A percentile compares a stretch with the other conserved stretches of the same genome.
phyloP scores from a whole-genome alignment of 2,329 filamentous ascomycete genomes.

The Aspergillus proliferans region DNA sequence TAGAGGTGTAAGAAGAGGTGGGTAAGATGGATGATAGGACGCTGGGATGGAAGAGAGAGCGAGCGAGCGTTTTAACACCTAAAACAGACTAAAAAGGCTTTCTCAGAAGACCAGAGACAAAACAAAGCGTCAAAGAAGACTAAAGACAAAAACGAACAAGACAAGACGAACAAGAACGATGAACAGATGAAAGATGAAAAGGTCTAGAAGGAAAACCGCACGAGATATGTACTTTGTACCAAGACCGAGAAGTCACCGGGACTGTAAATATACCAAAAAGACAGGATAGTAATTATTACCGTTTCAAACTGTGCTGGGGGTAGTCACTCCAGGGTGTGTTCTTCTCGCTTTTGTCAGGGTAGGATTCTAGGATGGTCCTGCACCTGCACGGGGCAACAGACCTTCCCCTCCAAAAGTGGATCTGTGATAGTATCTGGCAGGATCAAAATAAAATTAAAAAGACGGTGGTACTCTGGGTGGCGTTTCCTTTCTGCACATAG shows the following conservation, averaged over 20 bases:
- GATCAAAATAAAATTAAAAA: conserved; percentile 1
- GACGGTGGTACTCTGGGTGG: conserved; percentile 5
- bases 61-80: conserved; percentile 7
- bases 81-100: conserved; percentile 12
- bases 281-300: background rate
- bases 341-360: conserved; percentile 17
- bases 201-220: conserved; percentile 7
- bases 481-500: conserved; percentile 2
- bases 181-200: background rate
- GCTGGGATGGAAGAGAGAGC: background rate
- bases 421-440: conserved; percentile 15
- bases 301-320: conserved; percentile 2
- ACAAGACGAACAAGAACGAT: conserved; percentile 1
- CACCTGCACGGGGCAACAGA: conserved; percentile 1
- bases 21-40: background rate
- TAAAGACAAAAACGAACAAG: conserved; percentile 8
- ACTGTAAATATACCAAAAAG: conserved; percentile 4
- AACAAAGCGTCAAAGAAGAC: conserved; percentile 6
- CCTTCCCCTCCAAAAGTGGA: conserved; percentile 10
- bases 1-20: background rate
- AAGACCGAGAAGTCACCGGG: conserved; percentile 7
- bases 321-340: background rate
- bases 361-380: conserved; percentile 9
- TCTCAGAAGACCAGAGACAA: conserved; percentile 9
- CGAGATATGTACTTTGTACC: conserved; percentile 1